A percentile compares a stretch with the other conserved stretches of the same genome.
Conservation (phyloP, 768 basidiomycete genomes). For the Tylopilus vinaceipallidus region DNA sequence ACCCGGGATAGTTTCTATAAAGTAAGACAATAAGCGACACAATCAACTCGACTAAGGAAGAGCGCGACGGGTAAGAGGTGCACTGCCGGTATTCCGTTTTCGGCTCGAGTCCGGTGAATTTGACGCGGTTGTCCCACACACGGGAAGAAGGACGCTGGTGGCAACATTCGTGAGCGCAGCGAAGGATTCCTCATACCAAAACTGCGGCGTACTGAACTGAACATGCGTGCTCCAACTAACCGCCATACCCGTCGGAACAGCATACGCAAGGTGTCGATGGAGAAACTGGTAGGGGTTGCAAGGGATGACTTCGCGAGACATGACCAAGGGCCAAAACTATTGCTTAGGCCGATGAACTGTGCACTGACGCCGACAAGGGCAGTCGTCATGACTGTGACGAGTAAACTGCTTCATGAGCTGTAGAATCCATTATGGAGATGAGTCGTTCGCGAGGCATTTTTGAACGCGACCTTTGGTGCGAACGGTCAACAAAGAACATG, state of each 20-base stretch:
- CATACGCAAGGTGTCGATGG: constrained; percentile 25
- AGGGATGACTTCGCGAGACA: constrained; percentile 29
- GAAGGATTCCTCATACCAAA: constrained; percentile 25
- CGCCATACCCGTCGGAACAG: constrained; percentile 25
- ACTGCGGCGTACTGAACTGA: constrained; percentile 21
- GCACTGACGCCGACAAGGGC: constrained; percentile 13
- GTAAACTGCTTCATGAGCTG: constrained; percentile 12
- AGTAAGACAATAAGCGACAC: background rate
- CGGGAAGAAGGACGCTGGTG: constrained; percentile 20
- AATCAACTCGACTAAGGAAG: background rate
- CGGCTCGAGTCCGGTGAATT: constrained; percentile 21
- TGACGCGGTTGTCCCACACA: constrained; percentile 31
- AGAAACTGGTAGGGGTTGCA: constrained; percentile 30
- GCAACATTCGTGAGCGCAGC: constrained; percentile 18
- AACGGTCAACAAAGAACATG: too few species aligned
- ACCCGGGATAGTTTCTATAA: constrained; percentile 27
- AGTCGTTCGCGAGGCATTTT: too few species aligned
- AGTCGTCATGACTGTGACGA: background rate
- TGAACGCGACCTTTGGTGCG: too few species aligned
- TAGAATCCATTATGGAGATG: too few species aligned
- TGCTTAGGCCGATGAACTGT: constrained; percentile 17
- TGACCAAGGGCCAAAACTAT: constrained; percentile 12
- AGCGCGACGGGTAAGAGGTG: constrained; percentile 23
- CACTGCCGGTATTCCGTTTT: constrained; percentile 29
- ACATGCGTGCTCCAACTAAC: constrained; percentile 26